Evolutionary conservation across 768 basidiomycete species (phyloP), one percentile per base, ranked within the genome.

Genomic region (Strobilomyces echinocephalus): DNA sequence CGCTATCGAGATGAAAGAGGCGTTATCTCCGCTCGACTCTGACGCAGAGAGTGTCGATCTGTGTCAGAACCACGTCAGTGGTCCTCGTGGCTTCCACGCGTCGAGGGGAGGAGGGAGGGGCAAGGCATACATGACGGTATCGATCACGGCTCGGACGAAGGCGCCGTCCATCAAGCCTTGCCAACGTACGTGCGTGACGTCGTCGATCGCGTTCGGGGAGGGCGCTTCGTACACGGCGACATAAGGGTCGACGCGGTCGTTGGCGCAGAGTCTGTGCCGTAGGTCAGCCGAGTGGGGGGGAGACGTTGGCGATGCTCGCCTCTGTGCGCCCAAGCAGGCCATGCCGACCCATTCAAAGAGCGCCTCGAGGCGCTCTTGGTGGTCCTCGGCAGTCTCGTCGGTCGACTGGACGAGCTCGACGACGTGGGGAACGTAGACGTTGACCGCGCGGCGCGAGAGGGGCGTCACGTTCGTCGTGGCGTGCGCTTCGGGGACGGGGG

Each of bases 271-370:
- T 60, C 88, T 90, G 20, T 44, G 4, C 30, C 30, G 30, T 30
- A 6, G 30, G 30, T 30, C 30, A 30, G 30, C 30, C 24, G 18
- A 11, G 18, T 5, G 34, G 34, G 5, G 34, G 15, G 6, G 7
- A 16, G 35, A 35, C 15, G 8, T 5, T 12, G 33, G 6, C 11
- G 20, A 16, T 15, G 33, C 54, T 7, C 55, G 84, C 88, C 88
- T 75, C 63, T 86, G 84, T 2, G 88, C 74, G 14, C 81, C 85
- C 5, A 89, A 62, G 52, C 74, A 75, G 4, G 81, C 84, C 80
- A 89, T 78, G 8, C 87, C 88, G 8, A 82, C 74, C 88, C 88
- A 90, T 63, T 89, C 88, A 48, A 85, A 84, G 15, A 87, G 67
- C 4, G 62, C 68, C 8, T 68, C 63, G 40, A 79, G 67, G 8